A percentile compares a stretch with the other conserved stretches of the same genome.
Conservation (phyloP, 805 yeast genomes). For the Starmera dryadoides region DNA sequence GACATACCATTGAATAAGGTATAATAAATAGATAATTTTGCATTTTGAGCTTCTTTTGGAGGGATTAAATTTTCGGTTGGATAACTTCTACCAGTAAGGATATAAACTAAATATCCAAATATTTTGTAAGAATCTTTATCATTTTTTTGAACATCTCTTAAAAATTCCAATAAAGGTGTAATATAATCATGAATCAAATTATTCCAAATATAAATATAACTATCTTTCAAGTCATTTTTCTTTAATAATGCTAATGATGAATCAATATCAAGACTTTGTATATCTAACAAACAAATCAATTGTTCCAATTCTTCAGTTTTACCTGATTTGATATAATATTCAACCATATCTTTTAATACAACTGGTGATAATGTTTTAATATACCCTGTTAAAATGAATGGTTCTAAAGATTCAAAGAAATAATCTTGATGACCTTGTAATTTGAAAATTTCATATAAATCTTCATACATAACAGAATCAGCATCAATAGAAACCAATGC, state of each 20-base stretch:
- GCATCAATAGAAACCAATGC: slow-evolving; percentile 32
- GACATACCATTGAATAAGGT: slow-evolving; percentile 53
- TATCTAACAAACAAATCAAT: slow-evolving; percentile 61
- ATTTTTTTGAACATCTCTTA: slow-evolving; percentile 24
- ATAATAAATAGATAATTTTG: slow-evolving; percentile 47
- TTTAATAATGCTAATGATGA: slow-evolving; percentile 58
- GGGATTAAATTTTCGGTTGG: slow-evolving; percentile 57
- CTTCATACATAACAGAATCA: slow-evolving; percentile 32
- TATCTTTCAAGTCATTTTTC: slow-evolving; percentile 48
- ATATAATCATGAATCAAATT: slow-evolving; percentile 58
- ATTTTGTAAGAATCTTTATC: slow-evolving; percentile 24
- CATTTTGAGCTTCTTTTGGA: slow-evolving; percentile 24
- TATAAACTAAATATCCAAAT: slow-evolving; percentile 58
- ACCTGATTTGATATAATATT: slow-evolving; percentile 31
- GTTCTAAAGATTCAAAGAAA: slow-evolving; percentile 48
- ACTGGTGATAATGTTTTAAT: slow-evolving; percentile 52
- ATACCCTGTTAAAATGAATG: slow-evolving; percentile 38
- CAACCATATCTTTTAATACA: slow-evolving; percentile 56
- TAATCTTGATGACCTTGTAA: slow-evolving; percentile 18
- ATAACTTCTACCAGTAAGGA: slow-evolving; percentile 71
- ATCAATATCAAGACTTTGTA: slow-evolving; percentile 69
- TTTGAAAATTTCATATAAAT: slow-evolving; percentile 36
- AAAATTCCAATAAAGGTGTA: slow-evolving; percentile 61
- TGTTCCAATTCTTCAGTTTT: slow-evolving; percentile 52
- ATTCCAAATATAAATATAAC: slow-evolving; percentile 68